These are phyloP conservation scores for Oryza australiensis DNA, from an alignment of 176 grass and related monocot genomes.

Conservation along the genomic window DNA sequence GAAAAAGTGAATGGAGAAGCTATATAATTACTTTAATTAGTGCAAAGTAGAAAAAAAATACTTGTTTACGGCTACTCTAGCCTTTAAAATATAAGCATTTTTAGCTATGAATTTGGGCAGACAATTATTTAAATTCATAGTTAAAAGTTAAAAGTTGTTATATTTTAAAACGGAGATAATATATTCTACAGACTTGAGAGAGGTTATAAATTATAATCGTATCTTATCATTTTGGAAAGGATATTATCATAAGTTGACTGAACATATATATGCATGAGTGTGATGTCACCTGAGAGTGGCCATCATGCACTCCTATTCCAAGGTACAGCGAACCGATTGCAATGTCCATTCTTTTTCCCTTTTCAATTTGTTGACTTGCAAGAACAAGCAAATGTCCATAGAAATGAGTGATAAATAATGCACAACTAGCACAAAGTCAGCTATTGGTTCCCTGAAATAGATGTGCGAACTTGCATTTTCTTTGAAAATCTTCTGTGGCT, in stretches of 20 bases:
- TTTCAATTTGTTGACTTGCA: constrained; percentile 16
- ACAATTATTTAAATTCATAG: too few relatives aligned
- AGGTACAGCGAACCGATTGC: not conserved
- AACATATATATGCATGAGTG: not conserved
- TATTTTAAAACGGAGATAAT: too few relatives aligned
- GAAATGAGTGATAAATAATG: not conserved
- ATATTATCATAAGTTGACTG: constrained; percentile 7
- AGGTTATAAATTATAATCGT: not conserved
- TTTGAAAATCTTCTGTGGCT: not conserved
- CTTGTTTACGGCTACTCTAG: too few relatives aligned
- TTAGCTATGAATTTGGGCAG: too few relatives aligned
- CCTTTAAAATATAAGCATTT: too few relatives aligned
- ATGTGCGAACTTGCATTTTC: not conserved
- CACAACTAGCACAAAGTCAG: constrained; percentile 14
- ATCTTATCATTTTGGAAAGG: not conserved
- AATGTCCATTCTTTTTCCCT: not conserved
- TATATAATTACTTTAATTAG: too few relatives aligned
- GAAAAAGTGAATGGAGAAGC: too few relatives aligned
- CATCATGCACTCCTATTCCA: not conserved
- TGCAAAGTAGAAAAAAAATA: too few relatives aligned
- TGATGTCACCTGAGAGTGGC: not conserved
- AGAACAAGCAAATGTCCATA: not conserved
- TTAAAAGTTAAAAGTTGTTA: too few relatives aligned
- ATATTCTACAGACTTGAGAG: too few relatives aligned
- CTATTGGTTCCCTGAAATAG: not conserved